Evolutionary conservation across 2,329 filamentous ascomycete species (phyloP), one percentile per base, ranked within the genome.

Genomic region (Epichloe gansuensis): DNA sequence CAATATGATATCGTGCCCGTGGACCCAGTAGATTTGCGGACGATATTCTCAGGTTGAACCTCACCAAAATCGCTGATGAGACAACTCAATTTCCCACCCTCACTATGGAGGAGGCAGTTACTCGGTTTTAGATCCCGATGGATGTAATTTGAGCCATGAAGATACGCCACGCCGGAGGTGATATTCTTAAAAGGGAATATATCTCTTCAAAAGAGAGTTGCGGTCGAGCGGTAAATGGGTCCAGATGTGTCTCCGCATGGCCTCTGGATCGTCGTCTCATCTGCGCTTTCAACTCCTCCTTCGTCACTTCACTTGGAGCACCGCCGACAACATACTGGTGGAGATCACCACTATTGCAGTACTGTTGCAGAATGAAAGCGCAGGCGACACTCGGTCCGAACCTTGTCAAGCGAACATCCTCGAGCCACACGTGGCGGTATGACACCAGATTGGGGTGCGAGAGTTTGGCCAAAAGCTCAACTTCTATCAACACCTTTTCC

Each of bases 1-100:
- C 93, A 98, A 67, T 96, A 98, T 0, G 91, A 97, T 46, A 98
- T 93, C 0, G 93, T 98, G 1, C 93, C 93, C 0, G 93, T 98
- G 0, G 90, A 86, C 1, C 93, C 93, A 0, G 91, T 95, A 0
- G 90, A 95, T 54, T 86, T 87, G n/a, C 93, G 82, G 15, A 82
- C 81, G 0, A 81, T 80, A 62, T 91, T 86, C 58, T 91, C 87
- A 2, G 83, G 78, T 65, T 98, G 94, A 0, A 97, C 91, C 67
- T 98, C 93, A 42, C 94, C 93, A 70, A 98, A 98, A 65, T 98
- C 93, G 65, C 91, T 97, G 53, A 98, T 95, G 15, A 98, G 74
- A 46, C 95, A 95, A 50, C 78, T 80, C 11, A 90, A 72, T 42
- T 82, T 83, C 47, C 77, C 78, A 25, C 83, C 85, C 55, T 84